Conservation (phyloP, 2,329 filamentous ascomycete species). For the Metarhizium anisopliae region DNA sequence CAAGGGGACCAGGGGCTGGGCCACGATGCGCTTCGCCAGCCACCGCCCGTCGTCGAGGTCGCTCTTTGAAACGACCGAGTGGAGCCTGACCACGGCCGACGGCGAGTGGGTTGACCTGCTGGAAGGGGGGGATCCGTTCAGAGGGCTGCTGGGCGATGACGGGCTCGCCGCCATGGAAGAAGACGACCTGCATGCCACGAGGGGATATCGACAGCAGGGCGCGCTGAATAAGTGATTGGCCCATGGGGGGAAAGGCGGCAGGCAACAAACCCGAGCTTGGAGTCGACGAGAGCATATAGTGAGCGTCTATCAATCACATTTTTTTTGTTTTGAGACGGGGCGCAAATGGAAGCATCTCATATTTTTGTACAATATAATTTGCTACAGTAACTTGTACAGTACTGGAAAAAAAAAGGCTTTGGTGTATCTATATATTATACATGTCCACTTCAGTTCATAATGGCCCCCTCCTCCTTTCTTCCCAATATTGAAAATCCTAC, state of each 20-base stretch:
- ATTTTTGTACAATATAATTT: no score
- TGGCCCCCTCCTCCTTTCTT: no score
- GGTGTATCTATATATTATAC: constrained; percentile 26
- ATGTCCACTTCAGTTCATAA: constrained; percentile 14
- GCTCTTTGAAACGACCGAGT: constrained; percentile 80
- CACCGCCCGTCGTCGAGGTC: constrained; percentile 51
- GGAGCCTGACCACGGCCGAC: constrained; percentile 67
- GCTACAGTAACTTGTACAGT: no score
- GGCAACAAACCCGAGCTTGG: constrained; percentile 5
- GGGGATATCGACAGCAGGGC: constrained; percentile 44
- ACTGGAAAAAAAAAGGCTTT: no score
- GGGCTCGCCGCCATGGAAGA: constrained; percentile 20
- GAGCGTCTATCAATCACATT: no score
- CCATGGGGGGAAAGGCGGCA: background rate
- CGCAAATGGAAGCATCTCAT: no score
- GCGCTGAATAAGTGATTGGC: constrained; percentile 21
- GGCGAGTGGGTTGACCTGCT: constrained; percentile 61
- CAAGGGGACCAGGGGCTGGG: constrained; percentile 63
- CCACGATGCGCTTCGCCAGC: constrained; percentile 74
- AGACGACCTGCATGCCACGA: constrained; percentile 27
- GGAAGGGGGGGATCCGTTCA: constrained; percentile 62
- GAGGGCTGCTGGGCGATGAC: constrained; percentile 34
- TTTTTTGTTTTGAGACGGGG: no score
- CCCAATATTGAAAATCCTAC: background rate
- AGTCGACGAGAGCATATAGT: background rate